Evolutionary conservation across 2,329 filamentous ascomycete species (phyloP).

Genomic region (Nothophaeocryptopus gaeumannii): DNA sequence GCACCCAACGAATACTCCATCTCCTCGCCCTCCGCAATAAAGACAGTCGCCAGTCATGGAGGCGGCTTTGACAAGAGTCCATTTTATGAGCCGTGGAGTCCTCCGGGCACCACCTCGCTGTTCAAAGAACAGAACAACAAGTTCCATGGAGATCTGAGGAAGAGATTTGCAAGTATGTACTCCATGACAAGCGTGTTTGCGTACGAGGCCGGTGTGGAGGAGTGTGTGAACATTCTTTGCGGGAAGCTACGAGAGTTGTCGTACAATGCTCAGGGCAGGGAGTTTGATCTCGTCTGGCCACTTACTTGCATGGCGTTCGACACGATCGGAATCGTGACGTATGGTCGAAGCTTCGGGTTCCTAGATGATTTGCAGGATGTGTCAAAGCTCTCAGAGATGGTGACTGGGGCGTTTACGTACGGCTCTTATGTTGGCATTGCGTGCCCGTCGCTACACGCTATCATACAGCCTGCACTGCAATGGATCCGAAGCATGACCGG

Average conservation of each 20-base stretch:
- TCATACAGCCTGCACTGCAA: background rate
- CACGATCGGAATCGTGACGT: conserved; percentile 38
- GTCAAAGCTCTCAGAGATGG: conserved; percentile 12
- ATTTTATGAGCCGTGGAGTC: conserved; percentile 13
- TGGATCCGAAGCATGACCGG: background rate
- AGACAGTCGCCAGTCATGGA: conserved; percentile 12
- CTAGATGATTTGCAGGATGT: conserved; percentile 38
- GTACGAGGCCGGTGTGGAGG: conserved; percentile 10
- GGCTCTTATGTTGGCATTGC: conserved; percentile 9
- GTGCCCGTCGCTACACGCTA: conserved; percentile 4
- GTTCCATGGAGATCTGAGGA: conserved; percentile 12
- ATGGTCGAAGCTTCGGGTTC: conserved; percentile 36
- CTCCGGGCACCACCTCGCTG: conserved; percentile 10
- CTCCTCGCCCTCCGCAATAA: conserved; percentile 65
- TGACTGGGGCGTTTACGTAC: conserved; percentile 9
- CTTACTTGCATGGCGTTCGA: conserved; percentile 35
- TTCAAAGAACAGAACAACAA: conserved; percentile 14
- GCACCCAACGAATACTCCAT: conserved; percentile 72
- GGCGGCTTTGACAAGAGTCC: conserved; percentile 31
- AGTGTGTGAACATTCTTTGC: conserved; percentile 6
- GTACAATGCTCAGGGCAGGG: background rate
- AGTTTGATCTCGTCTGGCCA: conserved; percentile 11
- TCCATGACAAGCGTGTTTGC: conserved; percentile 12
- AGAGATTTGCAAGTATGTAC: conserved; percentile 13
- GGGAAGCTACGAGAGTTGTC: background rate